phyloP scores from a whole-genome alignment of 73 alveolate species.

The Blepharisma japonicum region DNA sequence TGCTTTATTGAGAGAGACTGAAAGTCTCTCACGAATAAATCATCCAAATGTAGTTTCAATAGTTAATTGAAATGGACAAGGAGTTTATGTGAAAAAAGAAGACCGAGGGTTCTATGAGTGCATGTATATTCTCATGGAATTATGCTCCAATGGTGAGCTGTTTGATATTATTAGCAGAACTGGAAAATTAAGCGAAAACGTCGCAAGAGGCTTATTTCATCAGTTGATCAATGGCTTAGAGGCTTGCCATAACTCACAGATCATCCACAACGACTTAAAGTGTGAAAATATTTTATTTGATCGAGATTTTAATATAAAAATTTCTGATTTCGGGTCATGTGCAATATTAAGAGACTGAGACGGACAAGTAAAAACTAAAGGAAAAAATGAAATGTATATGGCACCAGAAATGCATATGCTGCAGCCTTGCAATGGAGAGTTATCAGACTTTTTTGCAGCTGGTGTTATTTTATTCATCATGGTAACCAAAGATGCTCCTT shows the following conservation, averaged over 20 bases:
- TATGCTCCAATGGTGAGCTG: conserved; percentile 83
- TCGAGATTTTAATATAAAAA: conserved; percentile 55
- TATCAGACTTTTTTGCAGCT: conserved; percentile 50
- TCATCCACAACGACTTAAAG: conserved; percentile 80
- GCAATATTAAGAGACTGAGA: conserved; percentile 35
- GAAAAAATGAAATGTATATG: conserved; percentile 39
- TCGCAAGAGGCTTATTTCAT: conserved; percentile 67
- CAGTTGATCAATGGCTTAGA: conserved; percentile 77
- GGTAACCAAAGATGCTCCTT: conserved; percentile 36
- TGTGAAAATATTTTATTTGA: conserved; percentile 77
- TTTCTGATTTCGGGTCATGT: conserved; percentile 74
- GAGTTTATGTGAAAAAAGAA: conserved; percentile 33
- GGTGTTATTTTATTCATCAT: conserved; percentile 57
- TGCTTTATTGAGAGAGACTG: conserved; percentile 48
- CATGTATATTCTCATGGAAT: conserved; percentile 62
- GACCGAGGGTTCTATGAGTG: conserved; percentile 37
- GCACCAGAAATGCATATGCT: conserved; percentile 60
- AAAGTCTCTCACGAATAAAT: conserved; percentile 40
- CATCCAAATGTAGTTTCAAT: conserved; percentile 55
- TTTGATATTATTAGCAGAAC: conserved; percentile 72
- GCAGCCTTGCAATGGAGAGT: conserved; percentile 46
- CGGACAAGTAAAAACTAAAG: conserved; percentile 10
- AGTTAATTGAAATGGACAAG: conserved; percentile 40
- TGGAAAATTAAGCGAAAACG: conserved; percentile 68
- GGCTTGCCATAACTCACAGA: conserved; percentile 57